Conservation (phyloP, 768 basidiomycete species). For the Pleurotus salmoneostramineus region DNA sequence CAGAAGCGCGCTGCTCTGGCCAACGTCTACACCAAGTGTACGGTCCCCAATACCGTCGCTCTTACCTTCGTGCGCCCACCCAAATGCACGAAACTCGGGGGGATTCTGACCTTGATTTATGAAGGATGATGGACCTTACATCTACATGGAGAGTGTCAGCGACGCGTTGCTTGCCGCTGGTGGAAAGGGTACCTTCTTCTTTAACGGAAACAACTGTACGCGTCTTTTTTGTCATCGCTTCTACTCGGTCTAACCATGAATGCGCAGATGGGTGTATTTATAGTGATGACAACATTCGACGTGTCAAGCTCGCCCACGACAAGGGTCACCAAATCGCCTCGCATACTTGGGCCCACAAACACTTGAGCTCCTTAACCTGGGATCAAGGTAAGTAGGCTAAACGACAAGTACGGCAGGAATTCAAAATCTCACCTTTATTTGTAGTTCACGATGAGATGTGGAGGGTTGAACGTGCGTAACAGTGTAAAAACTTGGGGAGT, state of each 20-base stretch:
- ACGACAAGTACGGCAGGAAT: not conserved
- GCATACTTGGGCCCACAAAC: conserved; percentile 40
- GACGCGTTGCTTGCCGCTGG: conserved; percentile 26
- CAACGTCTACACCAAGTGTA: conserved; percentile 28
- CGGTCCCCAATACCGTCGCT: conserved; percentile 25
- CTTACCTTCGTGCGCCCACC: conserved; percentile 27
- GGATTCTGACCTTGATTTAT: not conserved
- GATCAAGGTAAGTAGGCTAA: conserved; percentile 16
- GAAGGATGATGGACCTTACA: conserved; percentile 33
- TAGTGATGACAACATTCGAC: conserved; percentile 15
- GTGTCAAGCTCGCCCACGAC: conserved; percentile 31
- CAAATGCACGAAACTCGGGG: not conserved
- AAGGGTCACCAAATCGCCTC: conserved; percentile 40
- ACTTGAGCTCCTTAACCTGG: conserved; percentile 21
- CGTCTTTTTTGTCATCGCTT: not conserved
- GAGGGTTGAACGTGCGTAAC: conserved; percentile 13
- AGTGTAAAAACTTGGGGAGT: not conserved
- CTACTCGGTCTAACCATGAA: not conserved
- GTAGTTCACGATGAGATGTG: conserved; percentile 22
- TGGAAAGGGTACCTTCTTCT: conserved; percentile 40
- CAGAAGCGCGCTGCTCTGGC: conserved; percentile 7
- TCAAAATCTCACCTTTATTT: not conserved
- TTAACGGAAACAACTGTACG: conserved; percentile 37
- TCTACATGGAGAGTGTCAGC: conserved; percentile 26
- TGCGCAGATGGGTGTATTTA: conserved; percentile 34